Base-by-base conservation (phyloP, 306 rosid species). In the Lathyrus tuberosus region DNA sequence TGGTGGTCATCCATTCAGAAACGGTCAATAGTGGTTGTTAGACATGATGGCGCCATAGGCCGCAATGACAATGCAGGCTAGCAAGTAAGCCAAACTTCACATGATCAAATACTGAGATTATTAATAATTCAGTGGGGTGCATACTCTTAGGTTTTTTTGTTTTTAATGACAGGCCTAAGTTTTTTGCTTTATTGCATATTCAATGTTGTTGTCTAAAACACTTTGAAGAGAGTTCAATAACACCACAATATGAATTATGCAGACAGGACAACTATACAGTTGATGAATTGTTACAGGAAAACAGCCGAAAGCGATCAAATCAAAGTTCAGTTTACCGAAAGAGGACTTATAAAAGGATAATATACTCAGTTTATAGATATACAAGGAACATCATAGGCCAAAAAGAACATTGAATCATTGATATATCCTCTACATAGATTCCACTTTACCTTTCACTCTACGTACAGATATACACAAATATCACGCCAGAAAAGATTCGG, bases 181-280 rank as follows among this genome's bases (percentile, higher is more conserved):
- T 18, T 16, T 17, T 24, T 67, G 16, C 38, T 8, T 52, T 47
- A 17, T 28, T 48, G 38, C 26, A 28, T 37, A 13, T 37, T 13
- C 44, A 47, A n/a, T 11, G 46, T 38, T 47, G 37, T 49, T 71
- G 38, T 30, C 6, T 12, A 78, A 47, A 71, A 58, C 35, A 48
- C 15, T 5, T n/a, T 3, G 6, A 24, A 66, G 65, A 51, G 67
- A 56, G 5, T 9, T 12, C 17, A 56, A 24, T 24, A 26, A 6
- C 9, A 52, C 8, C 24, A 48, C 60, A 67, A 44, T 7, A 47
- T 10, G 58, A 28, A 48, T 5, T 17, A 42, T 18, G 33, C 37
- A 41, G 15, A 47, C 47, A 59, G 6, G 48, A 0, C 15, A 43
- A 38, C 37, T 40, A 49, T 48, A n/a, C 17, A 49, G 30, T 47